Base-by-base conservation (phyloP, 805 yeast genomes). In the Ogataea wickerhamii region DNA sequence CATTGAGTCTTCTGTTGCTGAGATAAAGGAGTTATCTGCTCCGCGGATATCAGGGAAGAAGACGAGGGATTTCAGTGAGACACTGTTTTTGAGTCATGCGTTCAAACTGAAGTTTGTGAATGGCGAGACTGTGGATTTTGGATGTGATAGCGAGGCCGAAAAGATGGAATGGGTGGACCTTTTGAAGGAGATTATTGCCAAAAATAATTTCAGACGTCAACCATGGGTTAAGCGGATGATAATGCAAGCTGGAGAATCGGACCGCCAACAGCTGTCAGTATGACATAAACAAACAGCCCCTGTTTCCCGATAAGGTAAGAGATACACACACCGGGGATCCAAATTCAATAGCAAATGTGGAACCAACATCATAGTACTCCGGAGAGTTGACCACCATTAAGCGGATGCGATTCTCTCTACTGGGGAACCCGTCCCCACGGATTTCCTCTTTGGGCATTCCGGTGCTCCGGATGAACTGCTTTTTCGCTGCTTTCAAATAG, bases 61-160 rank as follows among this genome's bases (percentile, higher is more conserved):
- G 4, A 17, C 44, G 44, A 70, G 93, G 61, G 74, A 82, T 53
- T 76, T 84, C 54, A 82, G 89, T 50, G 94, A 85, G 52, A 78
- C 82, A 24, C 66, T 81, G 26, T 60, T 80, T 34, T 66, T 82
- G 55, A 82, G 80, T 43, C 82, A 85, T 44, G 80, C 88, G 10
- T 87, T 89, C 70, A 81, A 81, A 53, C 61, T 89, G 34, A 65
- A 68, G 44, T 89, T 89, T 60, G 72, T 76, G 28, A 84, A 89
- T 55, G 89, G 87, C 4, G 97, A 89, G 60, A 67, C 76, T 3
- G 83, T 89, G 36, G 85, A 80, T 47, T 86, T 91, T 59, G 86
- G 85, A n/a, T 91, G 96, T 13, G 93, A 87, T 37, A 76, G 80
- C 30, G 70, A 66, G 32, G 67, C 59, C 13, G 82, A 78, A 33